Base-by-base conservation (phyloP, 371 early-diverging fungal genomes). In the Coemansia sp. region DNA sequence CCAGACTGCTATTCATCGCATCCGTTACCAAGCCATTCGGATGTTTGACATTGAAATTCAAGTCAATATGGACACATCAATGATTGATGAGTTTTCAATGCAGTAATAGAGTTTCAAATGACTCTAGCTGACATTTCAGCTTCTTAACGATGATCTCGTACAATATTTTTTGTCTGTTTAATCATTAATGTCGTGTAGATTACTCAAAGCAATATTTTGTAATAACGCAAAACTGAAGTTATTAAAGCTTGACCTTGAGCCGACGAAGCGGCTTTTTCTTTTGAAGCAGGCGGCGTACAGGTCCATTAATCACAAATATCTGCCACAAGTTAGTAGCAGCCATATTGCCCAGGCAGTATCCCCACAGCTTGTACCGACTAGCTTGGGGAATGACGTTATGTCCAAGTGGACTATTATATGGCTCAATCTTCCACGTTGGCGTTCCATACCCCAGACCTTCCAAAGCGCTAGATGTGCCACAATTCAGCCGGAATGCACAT, bases 401-500 rank as follows among this genome's bases (percentile, higher is more conserved):
- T 14, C 90, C 91, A 14, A 80, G 62, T 18, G 81, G 80, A 6
- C 74, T 75, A 62, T 88, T 87, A 73, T 87, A 92, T 2, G 72
- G 64, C 53, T 69, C 80, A 40, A 89, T 85, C 14, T 73, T 40
- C 50, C 71, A 76, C 29, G 74, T 63, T 3, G 85, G 84, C 27
- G 29, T 53, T 0, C 72, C 52, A 66, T 84, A 87, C 1, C 86
- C 84, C 2, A 81, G 26, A 16, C 66, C 61, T 31, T 77, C 82
- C 29, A 85, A 64, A 3, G 79, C 82, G 4, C 77, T 62, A 0
- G 81, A 60, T 2, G 85, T 83, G 27, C 90, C 92, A 61, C 92
- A 91, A 74, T 91, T 88, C 64, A 89, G 74, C 40, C 86, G 82
- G 81, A 92, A 85, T 45, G 84, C 53, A 62, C 91, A 90, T 37